Conservation (phyloP, 2,329 filamentous ascomycete species). For the Epichloe brachyelytri region DNA sequence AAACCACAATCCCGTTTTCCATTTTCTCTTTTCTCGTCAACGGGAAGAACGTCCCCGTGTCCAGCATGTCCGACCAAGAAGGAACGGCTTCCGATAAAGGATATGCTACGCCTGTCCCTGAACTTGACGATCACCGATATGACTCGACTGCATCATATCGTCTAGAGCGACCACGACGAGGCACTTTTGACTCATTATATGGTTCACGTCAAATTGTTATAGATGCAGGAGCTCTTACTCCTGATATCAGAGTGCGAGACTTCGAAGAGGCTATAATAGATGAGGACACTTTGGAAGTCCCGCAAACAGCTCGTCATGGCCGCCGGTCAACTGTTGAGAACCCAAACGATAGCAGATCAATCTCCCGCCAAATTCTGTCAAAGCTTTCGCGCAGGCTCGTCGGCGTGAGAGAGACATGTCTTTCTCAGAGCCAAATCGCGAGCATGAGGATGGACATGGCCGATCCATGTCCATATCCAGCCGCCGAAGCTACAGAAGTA, state of each 20-base stretch:
- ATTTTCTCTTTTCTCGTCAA: background rate
- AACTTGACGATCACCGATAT: conserved; percentile 78
- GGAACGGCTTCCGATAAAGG: conserved; percentile 46
- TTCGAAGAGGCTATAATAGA: conserved; percentile 71
- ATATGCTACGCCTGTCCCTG: conserved; percentile 62
- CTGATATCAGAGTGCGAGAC: conserved; percentile 50
- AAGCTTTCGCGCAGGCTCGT: conserved; percentile 86
- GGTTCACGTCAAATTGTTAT: conserved; percentile 34
- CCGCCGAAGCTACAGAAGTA: conserved; percentile 44
- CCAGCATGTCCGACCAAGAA: conserved; percentile 53
- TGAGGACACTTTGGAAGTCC: conserved; percentile 54
- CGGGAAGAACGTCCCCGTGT: background rate
- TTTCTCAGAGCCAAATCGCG: conserved; percentile 33
- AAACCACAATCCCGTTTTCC: background rate
- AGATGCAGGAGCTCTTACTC: conserved; percentile 16
- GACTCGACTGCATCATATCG: conserved; percentile 49
- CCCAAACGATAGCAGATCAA: conserved; percentile 47
- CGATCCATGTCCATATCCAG: conserved; percentile 61
- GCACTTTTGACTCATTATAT: conserved; percentile 61
- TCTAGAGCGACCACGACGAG: conserved; percentile 48
- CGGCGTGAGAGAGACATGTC: conserved; percentile 66
- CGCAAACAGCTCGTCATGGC: conserved; percentile 29
- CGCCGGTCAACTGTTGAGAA: conserved; percentile 47
- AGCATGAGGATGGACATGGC: conserved; percentile 40
- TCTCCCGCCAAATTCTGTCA: conserved; percentile 94